Base-by-base conservation (phyloP, 2,329 filamentous ascomycete species). In the Microdochium bolleyi region DNA sequence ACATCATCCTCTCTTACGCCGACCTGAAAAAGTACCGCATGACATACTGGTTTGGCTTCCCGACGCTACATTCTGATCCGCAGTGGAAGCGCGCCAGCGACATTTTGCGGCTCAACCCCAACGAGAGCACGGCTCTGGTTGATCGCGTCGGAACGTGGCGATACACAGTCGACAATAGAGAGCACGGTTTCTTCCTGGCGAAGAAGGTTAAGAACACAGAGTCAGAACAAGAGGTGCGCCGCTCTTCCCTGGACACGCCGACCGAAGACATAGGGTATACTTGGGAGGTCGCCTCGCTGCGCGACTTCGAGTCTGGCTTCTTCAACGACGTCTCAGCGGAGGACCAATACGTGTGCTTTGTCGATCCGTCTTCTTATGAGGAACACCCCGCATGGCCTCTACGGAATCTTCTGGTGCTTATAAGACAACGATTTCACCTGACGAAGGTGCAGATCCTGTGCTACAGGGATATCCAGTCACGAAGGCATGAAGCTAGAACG, bases 1-100 rank as follows among this genome's bases (percentile, higher is more conserved):
- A 96, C 68, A 80, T 89, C 24, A 84, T 95, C 54, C 83, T 97
- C 48, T 96, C 90, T 16, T 99, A 89, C 67, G 92, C 94, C 56
- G 92, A 99, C 65, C 79, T 99, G 32, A 99, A 99, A 70, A 96
- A 95, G 66, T 97, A 97, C 73, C 89, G 86, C 57, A 96, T 97
- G 67, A 90, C 87, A n/a, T 97, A 97, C 71, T 95, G 95, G 84
- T 97, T 97, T 69, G 92, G 88, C 4, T 99, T 95, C 64, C 94
- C 94, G 1, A 91, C 92, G 16, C 78, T 99, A 48, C 92, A 95
- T 66, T 95, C 92, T 3, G 86, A 92, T 52, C 89, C 90, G 1
- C 76, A 79, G 25, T 99, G 94, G 94, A 85, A 82, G 60, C 75
- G 85, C 51, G 69, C 77, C 2, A 78, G 75, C 2, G 74, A 74